Percentiles rank a stretch among this genome's conserved stretches.
phyloP scores from a whole-genome alignment of 2,329 filamentous ascomycete genomes.

The Colletotrichum siamense region DNA sequence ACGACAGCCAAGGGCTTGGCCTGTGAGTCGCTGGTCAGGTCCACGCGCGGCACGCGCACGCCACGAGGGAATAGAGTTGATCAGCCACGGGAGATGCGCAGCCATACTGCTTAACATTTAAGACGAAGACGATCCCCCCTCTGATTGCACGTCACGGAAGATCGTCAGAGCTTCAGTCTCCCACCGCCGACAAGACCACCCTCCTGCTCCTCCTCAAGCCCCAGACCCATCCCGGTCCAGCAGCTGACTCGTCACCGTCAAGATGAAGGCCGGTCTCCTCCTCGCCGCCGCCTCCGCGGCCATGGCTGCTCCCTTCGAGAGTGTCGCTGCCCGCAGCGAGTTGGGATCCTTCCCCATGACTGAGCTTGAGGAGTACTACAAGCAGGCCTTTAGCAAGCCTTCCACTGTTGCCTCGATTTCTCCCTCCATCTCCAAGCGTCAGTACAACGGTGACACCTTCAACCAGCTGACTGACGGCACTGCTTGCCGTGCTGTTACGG shows the following conservation, averaged over 20 bases:
- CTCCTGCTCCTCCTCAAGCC: not conserved
- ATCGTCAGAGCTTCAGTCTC: constrained; percentile 6
- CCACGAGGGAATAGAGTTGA: not conserved
- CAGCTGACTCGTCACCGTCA: not conserved
- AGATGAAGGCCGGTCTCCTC: constrained; percentile 20
- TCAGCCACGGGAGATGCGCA: not conserved
- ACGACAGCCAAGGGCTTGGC: constrained; percentile 3
- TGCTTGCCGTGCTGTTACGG: constrained; percentile 49
- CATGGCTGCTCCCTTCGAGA: constrained; percentile 12
- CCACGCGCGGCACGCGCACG: not conserved
- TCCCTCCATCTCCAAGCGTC: constrained; percentile 5
- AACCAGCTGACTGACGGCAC: constrained; percentile 25
- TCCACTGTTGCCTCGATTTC: not conserved
- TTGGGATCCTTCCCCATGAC: constrained; percentile 5
- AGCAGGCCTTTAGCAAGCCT: not conserved
- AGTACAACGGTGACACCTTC: constrained; percentile 19
- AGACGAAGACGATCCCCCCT: not conserved
- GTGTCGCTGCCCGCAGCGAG: not conserved
- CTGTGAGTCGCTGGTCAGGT: not conserved
- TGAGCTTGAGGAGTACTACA: constrained; percentile 23
- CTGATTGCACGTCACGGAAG: not conserved
- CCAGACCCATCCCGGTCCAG: not conserved
- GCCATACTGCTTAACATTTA: not conserved
- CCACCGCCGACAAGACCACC: not conserved
- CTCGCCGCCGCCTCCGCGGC: constrained; percentile 12